These are phyloP conservation scores for Colletotrichum scovillei DNA, from an alignment of 2,329 filamentous ascomycete genomes.

Conservation along the genomic window DNA sequence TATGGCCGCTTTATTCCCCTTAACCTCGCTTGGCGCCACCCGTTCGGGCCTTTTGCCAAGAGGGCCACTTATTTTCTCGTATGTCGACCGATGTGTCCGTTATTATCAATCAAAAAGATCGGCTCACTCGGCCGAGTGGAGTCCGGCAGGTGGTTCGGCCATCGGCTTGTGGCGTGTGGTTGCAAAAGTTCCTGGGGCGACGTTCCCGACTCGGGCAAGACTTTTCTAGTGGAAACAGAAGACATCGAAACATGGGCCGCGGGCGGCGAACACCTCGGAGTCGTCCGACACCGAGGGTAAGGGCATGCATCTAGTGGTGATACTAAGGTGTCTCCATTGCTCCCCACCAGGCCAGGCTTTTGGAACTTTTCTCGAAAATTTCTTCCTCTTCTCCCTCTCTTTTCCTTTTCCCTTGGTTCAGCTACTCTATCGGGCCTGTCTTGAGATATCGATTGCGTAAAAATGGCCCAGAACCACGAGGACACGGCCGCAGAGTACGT, in stretches of 20 bases:
- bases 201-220: slow-evolving; percentile 3
- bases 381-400: slow-evolving; percentile 20
- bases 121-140: slow-evolving; percentile 32
- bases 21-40: slow-evolving; percentile 32
- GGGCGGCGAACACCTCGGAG: slow-evolving; percentile 20
- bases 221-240: slow-evolving; percentile 15
- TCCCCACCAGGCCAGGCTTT: slow-evolving; percentile 8
- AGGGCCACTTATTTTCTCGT: slow-evolving; percentile 10
- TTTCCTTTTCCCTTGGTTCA: slow-evolving; percentile 11
- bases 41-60: slow-evolving; percentile 35
- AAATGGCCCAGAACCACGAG: slow-evolving; percentile 49
- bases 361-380: slow-evolving; percentile 13
- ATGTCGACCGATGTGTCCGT: slow-evolving; percentile 21
- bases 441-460: slow-evolving; percentile 23
- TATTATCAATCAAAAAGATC: slow-evolving; percentile 16
- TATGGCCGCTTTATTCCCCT: slow-evolving; percentile 28
- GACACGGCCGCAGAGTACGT: slow-evolving; percentile 47
- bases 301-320: slow-evolving; percentile 19
- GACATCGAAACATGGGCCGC: background rate
- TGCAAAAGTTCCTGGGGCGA: slow-evolving; percentile 32
- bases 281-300: slow-evolving; percentile 27
- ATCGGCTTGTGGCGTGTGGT: slow-evolving; percentile 23
- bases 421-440: slow-evolving; percentile 9
- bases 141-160: background rate
- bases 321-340: slow-evolving; percentile 17